A percentile compares a stretch with the other conserved stretches of the same genome.
Evolutionary conservation across 345 rosid genomes (phyloP).

Genomic region (Brassica juncea): DNA sequence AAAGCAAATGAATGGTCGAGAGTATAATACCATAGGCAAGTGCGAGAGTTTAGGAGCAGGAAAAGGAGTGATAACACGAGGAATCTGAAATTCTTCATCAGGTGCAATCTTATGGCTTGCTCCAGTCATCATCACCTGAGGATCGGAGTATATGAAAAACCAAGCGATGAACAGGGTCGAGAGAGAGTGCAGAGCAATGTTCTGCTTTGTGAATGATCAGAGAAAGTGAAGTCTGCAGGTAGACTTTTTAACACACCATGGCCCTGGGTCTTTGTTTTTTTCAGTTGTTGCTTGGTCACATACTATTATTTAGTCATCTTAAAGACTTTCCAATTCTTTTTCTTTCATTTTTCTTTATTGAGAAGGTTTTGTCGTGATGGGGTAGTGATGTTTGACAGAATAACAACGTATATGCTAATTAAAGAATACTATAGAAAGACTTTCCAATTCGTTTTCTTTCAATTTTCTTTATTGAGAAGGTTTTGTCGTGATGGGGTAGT

Average conservation of each 20-base stretch:
- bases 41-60: conserved; percentile 78
- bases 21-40: conserved; percentile 55
- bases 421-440: too few relatives aligned
- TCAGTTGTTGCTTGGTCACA: neutral
- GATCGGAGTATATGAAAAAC: neutral
- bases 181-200: neutral
- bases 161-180: neutral
- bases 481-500: too few relatives aligned
- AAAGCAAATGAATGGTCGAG: neutral
- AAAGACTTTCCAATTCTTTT: neutral
- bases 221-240: neutral
- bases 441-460: too few relatives aligned
- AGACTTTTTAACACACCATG: neutral
- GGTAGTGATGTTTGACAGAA: too few relatives aligned
- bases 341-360: neutral
- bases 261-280: neutral
- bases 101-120: conserved; percentile 43
- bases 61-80: conserved; percentile 81
- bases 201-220: neutral
- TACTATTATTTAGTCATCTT: neutral
- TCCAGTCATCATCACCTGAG: conserved; percentile 50
- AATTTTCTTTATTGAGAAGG: too few relatives aligned
- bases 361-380: too few relatives aligned
- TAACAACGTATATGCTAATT: too few relatives aligned
- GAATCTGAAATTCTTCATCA: conserved; percentile 40